Percentiles rank a stretch among this genome's conserved stretches.
phyloP scores from a whole-genome alignment of 768 basidiomycete species.

The Termitomyces sp. region DNA sequence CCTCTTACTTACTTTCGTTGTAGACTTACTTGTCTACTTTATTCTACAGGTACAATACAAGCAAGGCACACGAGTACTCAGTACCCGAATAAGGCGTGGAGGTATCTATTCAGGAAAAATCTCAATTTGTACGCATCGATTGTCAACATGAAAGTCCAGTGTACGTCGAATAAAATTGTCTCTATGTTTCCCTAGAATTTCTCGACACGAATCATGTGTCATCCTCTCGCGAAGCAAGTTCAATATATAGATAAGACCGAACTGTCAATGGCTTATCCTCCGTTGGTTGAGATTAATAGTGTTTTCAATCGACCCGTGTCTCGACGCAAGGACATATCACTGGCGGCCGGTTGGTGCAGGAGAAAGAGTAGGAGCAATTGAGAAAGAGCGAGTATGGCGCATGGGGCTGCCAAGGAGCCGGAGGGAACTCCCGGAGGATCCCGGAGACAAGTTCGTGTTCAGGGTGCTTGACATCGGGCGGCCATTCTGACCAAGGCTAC shows the following conservation, averaged over 20 bases:
- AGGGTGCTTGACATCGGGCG: slow-evolving; percentile 5
- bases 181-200: too few species aligned
- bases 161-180: too few species aligned
- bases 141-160: background rate
- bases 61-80: too few species aligned
- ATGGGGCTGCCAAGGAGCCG: slow-evolving; percentile 3
- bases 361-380: slow-evolving; percentile 2
- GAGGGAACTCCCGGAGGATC: background rate
- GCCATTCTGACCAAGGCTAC: background rate
- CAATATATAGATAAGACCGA: background rate
- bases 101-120: background rate
- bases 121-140: background rate
- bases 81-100: too few species aligned
- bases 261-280: background rate
- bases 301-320: slow-evolving; percentile 1
- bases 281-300: background rate
- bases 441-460: background rate
- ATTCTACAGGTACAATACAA: too few species aligned
- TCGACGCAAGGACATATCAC: slow-evolving; percentile 6
- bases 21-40: too few species aligned
- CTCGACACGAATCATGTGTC: background rate
- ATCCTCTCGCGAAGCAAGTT: background rate
- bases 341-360: slow-evolving; percentile 8
- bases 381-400: slow-evolving; percentile 14
- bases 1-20: too few species aligned